Base-by-base conservation (phyloP, 2,329 filamentous ascomycete species). In the Botryotinia convoluta region DNA sequence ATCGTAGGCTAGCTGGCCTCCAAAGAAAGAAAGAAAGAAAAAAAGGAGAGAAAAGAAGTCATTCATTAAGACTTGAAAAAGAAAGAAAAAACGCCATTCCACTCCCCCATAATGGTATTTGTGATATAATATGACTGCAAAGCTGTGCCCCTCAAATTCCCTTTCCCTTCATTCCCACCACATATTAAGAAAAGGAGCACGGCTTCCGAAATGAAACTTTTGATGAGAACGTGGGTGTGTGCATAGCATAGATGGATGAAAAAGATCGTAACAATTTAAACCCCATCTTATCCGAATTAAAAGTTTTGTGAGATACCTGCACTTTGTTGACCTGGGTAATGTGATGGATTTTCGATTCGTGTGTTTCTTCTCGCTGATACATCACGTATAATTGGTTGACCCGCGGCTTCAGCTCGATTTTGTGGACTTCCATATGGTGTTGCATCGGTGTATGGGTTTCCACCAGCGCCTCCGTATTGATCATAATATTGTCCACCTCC, bases 281-380 rank as follows among this genome's bases (percentile, higher is more conserved):
- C n/a, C 48, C 16, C 32, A 68, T 42, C 48, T 35, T 12, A 57
- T 67, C 51, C 44, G 69, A 57, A 73, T 78, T 89, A 98, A 80
- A 99, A 99, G 83, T 99, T 99, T 84, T 98, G 96, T 45, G 96
- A 93, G 79, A 99, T 98, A 74, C 96, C 96, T 57, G 93, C 93
- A 79, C 93, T 97, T 85, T 97, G 94, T 81, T 97, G 93, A 42
- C 65, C 65, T 18, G 95, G 95, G 79, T 93, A 97, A 75, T 96
- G 93, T 62, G 93, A 89, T 3, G 94, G 92, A 81, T 92, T 97
- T 84, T 98, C 95, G 80, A 99, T 98, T 75, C 95, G 90, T 20
- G 96, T 98, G 84, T 98, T 98, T 77, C 96, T 90, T 78, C 96
- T 87, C 42, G 96, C 96, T 76, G 92, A 92, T 77, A 98, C 96